Conservation (phyloP, 257 asterid species). For the Anisodus acutangulus region DNA sequence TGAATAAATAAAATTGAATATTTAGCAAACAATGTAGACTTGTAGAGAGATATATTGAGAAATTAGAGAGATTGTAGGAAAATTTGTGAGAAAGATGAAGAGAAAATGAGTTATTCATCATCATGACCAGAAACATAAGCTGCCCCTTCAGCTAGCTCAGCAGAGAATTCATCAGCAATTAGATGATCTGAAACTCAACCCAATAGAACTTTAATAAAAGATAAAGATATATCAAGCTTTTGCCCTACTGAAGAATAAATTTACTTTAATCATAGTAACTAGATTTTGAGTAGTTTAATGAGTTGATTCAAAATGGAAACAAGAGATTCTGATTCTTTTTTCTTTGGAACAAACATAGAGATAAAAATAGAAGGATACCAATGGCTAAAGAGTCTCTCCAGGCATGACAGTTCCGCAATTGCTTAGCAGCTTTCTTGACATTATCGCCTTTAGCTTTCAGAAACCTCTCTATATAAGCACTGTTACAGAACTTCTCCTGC, state of each 20-base stretch:
- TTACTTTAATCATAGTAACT: no score
- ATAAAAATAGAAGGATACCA: constrained; percentile 50
- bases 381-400: constrained; percentile 85
- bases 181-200: constrained; percentile 53
- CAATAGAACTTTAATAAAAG: not conserved
- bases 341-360: constrained; percentile 38
- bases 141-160: constrained; percentile 81
- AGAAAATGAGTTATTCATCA: no score
- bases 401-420: constrained; percentile 64
- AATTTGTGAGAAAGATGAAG: no score
- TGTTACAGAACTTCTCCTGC: constrained; percentile 84
- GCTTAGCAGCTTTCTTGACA: constrained; percentile 87
- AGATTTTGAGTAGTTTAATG: constrained; percentile 31
- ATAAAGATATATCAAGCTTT: constrained; percentile 32
- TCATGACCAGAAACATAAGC: constrained; percentile 98
- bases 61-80: no score
- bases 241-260: not conserved
- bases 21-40: no score
- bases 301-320: constrained; percentile 15
- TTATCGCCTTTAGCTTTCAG: constrained; percentile 71
- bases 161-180: constrained; percentile 94
- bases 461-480: constrained; percentile 76
- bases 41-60: no score
- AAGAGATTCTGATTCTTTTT: constrained; percentile 44
- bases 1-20: no score